Base-by-base conservation (phyloP, 2,329 filamentous ascomycete species). In the Claviceps humidiphila region DNA sequence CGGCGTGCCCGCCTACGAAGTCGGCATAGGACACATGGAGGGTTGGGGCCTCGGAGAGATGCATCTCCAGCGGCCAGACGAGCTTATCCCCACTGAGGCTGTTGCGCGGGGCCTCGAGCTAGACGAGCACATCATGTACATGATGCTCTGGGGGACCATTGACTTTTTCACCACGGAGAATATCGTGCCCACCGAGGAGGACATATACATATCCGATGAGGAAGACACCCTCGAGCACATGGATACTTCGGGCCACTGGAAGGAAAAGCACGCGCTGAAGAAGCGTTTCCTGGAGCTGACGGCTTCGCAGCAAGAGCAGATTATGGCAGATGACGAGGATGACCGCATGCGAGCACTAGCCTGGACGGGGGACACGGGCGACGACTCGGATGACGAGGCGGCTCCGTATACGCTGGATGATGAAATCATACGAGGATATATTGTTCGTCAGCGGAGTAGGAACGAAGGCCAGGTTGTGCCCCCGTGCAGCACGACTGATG, bases 121-220 rank as follows among this genome's bases (percentile, higher is more conserved):
- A n/a, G 71, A 81, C 51, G 55, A 69, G 13, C 71, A 77, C 58
- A 69, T 82, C 47, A 58, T 74, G 14, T 68, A 74, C 53, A 82
- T 86, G 73, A 71, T 82, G 58, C 55, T 78, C 16, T 87, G 78
- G 71, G 85, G 85, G 1, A 76, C 76, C 60, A 67, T 83, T 30
- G 73, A 85, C 63, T 73, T 71, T 50, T 48, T 62, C 4, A 78
- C 72, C 1, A 73, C 77, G 48, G 62, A 69, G 56, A 75, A 81
- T 61, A 59, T 78, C 5, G 70, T 74, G 0, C 75, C 78, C 2
- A 70, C 65, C 9, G 63, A 71, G 49, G 71, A 75, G 48, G 73
- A 80, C 60, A 69, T 74, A 57, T 74, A 76, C 60, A 71, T 80
- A 59, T 69, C 66, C 11, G 73, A 79, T 58, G 68, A 73, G 46